Conservation (phyloP, 305 asterid genomes). For the Fraxinus angustifolia region DNA sequence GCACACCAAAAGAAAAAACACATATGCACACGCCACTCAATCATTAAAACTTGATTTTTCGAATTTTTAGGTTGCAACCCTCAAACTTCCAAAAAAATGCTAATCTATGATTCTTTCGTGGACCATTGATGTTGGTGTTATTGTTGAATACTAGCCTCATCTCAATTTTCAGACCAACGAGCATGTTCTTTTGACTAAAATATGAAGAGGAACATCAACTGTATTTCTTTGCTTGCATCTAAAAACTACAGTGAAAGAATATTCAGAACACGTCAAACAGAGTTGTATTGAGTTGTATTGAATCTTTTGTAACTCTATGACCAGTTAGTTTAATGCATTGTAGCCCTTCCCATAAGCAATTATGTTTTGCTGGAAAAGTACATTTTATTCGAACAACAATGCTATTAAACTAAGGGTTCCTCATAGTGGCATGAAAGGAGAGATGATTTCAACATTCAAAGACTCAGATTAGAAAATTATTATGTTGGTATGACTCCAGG, state of each 20-base stretch:
- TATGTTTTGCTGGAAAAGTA: not conserved
- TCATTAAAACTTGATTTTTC: not conserved
- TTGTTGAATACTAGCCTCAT: not conserved
- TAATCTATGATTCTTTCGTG: not conserved
- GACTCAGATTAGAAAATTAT: not conserved
- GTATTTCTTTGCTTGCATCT: not conserved
- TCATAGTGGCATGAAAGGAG: not conserved
- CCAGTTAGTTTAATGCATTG: not conserved
- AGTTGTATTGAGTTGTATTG: not conserved
- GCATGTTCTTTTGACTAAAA: not conserved
- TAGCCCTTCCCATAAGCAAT: not conserved
- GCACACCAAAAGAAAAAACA: not conserved
- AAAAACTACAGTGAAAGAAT: not conserved
- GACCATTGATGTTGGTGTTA: not conserved
- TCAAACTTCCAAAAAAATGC: not conserved
- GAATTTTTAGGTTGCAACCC: not conserved
- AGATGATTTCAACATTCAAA: not conserved
- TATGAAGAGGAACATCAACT: not conserved
- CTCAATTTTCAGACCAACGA: not conserved
- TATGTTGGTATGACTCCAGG: not conserved
- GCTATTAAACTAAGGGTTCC: slow-evolving; percentile 3
- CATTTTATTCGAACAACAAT: not conserved
- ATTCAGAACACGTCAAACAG: not conserved
- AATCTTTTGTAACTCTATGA: not conserved
- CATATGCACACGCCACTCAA: not conserved